Evolutionary conservation across 305 asterid genomes (phyloP), one percentile per base, ranked within the genome.

Genomic region (Lippia alba): DNA sequence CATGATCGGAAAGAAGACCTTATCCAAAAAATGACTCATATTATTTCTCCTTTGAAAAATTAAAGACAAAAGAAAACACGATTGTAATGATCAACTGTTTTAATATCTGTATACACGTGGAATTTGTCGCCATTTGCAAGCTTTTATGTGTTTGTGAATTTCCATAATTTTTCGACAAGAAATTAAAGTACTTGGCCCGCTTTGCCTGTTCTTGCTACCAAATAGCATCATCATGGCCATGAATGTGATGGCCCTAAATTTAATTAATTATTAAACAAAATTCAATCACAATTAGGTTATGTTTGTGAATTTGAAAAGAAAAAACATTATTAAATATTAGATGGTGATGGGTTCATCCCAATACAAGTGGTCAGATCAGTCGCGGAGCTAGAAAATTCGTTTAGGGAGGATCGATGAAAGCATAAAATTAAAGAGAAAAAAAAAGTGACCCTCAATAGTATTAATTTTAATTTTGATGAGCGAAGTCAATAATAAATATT

Each of bases 41-140:
- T 50, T 34, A 18, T 55, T 71, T 61, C 14, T 6, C 17, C 50
- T 40, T 58, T 51, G 17, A 7, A 32, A 19, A 54, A 67, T 57
- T 59, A 39, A 40, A 56, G 53, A 16, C 24, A 56, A 63, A 73
- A 34, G 6, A 48, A 17, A 65, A 40, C 64, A 61, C 32, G 45
- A 54, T 60, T 51, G 56, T 55, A 44, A 54, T 56, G 12, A 64
- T 39, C 10, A 53, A 66, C 12, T 71, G 72, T 75, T 64, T 63
- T 46, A 32, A 56, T 70, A 50, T 65, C 65, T 71, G 74, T 15
- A 67, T 61, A 69, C 79, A 76, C 77, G 70, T 76, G 80, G 78
- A 74, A 55, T 70, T 24, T 82, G 86, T 82, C 80, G 80, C 71
- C 76, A 57, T 74, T 70, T 51, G 53, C 71, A 50, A 50, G 66